Conservation (phyloP, 192 early-diverging fungal genomes). For the Gaertneriomyces sp. region DNA sequence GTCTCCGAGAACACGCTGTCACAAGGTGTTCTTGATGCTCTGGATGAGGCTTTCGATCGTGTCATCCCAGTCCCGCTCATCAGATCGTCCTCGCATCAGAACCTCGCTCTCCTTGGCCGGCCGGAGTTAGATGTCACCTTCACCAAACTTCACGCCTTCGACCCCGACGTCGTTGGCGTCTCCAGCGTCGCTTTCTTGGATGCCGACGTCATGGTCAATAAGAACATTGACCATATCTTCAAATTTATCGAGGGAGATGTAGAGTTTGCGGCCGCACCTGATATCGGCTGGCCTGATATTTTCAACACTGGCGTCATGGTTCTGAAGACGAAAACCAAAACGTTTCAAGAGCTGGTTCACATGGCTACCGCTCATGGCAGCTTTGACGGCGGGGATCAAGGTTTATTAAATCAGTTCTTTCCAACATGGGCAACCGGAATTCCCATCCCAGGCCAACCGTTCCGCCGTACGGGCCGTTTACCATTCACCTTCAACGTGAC, state of each 20-base stretch:
- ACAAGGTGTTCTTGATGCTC: slow-evolving; percentile 39
- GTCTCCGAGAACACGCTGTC: slow-evolving; percentile 61
- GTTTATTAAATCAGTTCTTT: slow-evolving; percentile 87
- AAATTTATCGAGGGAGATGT: slow-evolving; percentile 39
- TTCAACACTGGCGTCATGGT: slow-evolving; percentile 97
- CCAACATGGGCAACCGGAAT: slow-evolving; percentile 59
- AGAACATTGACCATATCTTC: slow-evolving; percentile 82
- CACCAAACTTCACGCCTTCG: slow-evolving; percentile 87
- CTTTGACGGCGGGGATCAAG: slow-evolving; percentile 96
- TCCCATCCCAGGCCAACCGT: slow-evolving; percentile 16
- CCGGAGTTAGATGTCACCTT: slow-evolving; percentile 86
- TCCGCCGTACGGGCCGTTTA: slow-evolving; percentile 54
- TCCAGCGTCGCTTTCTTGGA: slow-evolving; percentile 77
- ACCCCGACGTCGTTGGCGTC: slow-evolving; percentile 59
- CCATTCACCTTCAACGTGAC: slow-evolving; percentile 92
- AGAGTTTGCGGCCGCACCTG: slow-evolving; percentile 78
- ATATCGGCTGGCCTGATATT: slow-evolving; percentile 95
- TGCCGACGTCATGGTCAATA: slow-evolving; percentile 83
- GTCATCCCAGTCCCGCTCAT: slow-evolving; percentile 69
- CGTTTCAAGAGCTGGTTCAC: slow-evolving; percentile 52
- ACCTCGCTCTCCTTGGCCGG: slow-evolving; percentile 75
- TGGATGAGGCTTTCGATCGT: slow-evolving; percentile 63
- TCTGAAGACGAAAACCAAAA: slow-evolving; percentile 49
- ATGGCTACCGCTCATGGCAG: slow-evolving; percentile 55
- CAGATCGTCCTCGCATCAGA: slow-evolving; percentile 54